Base-by-base conservation (phyloP, 1,139 yeast species). In the Yamadazyma sp. region DNA sequence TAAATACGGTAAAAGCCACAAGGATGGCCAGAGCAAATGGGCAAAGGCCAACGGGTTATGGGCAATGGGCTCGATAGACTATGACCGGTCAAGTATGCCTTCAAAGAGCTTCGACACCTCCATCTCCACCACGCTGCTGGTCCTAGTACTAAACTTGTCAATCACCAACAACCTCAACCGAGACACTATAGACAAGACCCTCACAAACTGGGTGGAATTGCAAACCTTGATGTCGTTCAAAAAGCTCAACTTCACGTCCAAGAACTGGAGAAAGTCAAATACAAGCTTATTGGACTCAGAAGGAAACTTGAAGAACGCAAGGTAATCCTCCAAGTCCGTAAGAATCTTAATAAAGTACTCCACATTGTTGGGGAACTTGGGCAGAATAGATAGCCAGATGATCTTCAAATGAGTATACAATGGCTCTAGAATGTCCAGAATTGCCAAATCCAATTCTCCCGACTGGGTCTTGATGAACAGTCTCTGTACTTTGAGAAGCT, bases 271-370 rank as follows among this genome's bases (percentile, higher is more conserved):
- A 3, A 42, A 32, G 13, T 34, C 37, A 34, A 39, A 47, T n/a
- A 58, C 2, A 6, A n/a, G 10, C 9, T 13, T 22, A 10, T 29
- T 46, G 13, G 29, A 21, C 1, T 36, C n/a, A 8, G 24, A 18
- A 3, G 38, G 33, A 12, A 46, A 34, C 1, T 57, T 52, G 43
- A 76, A 80, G 52, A 74, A 77, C 20, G 60, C 66, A 18, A 78
- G 42, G 48, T 76, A 84, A 46, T 84, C 92, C 35, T 81, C 78
- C 37, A 83, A 56, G 46, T 83, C 90, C 32, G 84, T 86, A 42
- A 85, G 67, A 4, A 85, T 70, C 42, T 73, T 73, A 25, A 85
- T 64, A 17, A 82, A 60, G 47, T 82, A 84, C 39, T 79, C 78
- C 0, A 68, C 64, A 55, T 82, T 90, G 0, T 85, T 86, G 52